Evolutionary conservation across 495 filamentous ascomycete genomes (phyloP), one percentile per base, ranked within the genome.

Genomic region (Penicillium arizonense): DNA sequence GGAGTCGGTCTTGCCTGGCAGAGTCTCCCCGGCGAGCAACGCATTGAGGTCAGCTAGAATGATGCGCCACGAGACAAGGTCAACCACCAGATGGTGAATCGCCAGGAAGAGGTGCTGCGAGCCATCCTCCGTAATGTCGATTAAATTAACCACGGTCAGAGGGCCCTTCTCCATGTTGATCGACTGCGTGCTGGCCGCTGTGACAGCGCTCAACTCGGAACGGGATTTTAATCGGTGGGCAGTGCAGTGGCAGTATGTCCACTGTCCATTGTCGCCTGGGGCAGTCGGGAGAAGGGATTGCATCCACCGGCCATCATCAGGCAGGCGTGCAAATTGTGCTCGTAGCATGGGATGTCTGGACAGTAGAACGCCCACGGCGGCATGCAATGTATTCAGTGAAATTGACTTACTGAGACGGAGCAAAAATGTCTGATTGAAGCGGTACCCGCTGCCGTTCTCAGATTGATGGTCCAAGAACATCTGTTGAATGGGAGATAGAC

Each of bases 401-500:
- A 40, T 40, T 1, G 14, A 8, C 6, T 11, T 13, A 5, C 4
- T 5, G 16, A 40, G 16, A 20, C 16, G 14, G 7, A 40, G 38
- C 7, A 20, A 18, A 40, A 42, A 42, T 7, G 6, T 42, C 12
- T 42, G 82, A 56, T 85, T 85, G 61, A 82, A 87, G 36, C 79
- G 75, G 42, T 77, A 75, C 46, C 74, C 66, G 4, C 70, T 70
- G n/a, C n/a, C n/a, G n/a, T n/a, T n/a, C 11, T 76, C 63, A 20
- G 58, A 50, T 0, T 56, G 56, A 23, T 63, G 48, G 20, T 84
- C 67, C 55, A 87, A 86, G 57, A 81, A 86, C n/a, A 86, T 55
- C 21, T 75, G 69, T 57, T 88, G 85, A 67, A 86, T 84, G 0
- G 85, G 85, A 0, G 82, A 77, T 6, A 87, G 71, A 12, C 77